These are phyloP conservation scores for Ophiostoma triangulosporum DNA, from an alignment of 2,329 filamentous ascomycete species.

Conservation along the genomic window DNA sequence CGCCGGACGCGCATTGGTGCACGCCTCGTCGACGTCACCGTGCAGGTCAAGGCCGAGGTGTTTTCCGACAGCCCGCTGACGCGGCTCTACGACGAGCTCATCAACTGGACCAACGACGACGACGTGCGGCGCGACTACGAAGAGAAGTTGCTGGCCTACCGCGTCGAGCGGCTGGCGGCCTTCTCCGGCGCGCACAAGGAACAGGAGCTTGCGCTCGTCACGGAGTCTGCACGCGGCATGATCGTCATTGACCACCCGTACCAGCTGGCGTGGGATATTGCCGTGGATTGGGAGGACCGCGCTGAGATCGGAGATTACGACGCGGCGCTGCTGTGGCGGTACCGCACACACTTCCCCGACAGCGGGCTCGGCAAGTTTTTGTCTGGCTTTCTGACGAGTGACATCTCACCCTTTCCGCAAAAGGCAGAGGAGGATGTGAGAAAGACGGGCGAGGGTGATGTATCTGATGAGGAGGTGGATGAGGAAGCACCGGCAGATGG, in stretches of 20 bases:
- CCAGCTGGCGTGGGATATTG: conserved; percentile 78
- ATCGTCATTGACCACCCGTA: conserved; percentile 91
- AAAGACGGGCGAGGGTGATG: not conserved
- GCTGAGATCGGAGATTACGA: conserved; percentile 67
- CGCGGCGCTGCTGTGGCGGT: conserved; percentile 62
- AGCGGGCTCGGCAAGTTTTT: conserved; percentile 72
- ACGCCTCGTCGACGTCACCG: conserved; percentile 66
- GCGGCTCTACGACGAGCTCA: conserved; percentile 64
- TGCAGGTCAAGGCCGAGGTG: conserved; percentile 79
- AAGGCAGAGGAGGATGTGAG: conserved; percentile 10
- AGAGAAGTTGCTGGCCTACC: conserved; percentile 74
- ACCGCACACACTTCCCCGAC: conserved; percentile 71
- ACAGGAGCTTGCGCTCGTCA: conserved; percentile 56
- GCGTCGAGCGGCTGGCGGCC: conserved; percentile 63
- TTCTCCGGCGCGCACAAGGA: conserved; percentile 53
- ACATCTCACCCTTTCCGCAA: conserved; percentile 66
- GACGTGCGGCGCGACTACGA: conserved; percentile 73
- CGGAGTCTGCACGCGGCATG: conserved; percentile 76
- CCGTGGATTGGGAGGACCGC: conserved; percentile 77
- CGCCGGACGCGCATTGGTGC: conserved; percentile 78
- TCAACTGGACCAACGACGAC: conserved; percentile 85
- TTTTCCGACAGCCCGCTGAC: conserved; percentile 65
- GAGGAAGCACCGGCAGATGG: not conserved
- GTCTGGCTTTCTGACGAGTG: conserved; percentile 68
- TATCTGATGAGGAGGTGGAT: not conserved